Evolutionary conservation across 805 yeast genomes (phyloP).

Genomic region (Hanseniaspora occidentalis): DNA sequence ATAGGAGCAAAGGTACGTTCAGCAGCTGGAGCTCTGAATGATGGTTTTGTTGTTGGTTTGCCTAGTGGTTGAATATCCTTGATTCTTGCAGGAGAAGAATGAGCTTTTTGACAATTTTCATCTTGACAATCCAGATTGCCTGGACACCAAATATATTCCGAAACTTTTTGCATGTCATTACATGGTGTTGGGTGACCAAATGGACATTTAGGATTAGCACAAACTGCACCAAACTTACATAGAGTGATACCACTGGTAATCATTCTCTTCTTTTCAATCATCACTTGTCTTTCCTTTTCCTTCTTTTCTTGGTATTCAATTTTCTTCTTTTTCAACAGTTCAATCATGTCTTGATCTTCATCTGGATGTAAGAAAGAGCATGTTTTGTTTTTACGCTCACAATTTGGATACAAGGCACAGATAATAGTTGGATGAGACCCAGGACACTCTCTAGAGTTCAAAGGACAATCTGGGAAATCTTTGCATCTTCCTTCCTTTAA

Average conservation of each 20-base stretch:
- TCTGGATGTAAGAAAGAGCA: slow-evolving; percentile 77
- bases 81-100: slow-evolving; percentile 59
- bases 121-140: slow-evolving; percentile 54
- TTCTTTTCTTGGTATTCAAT: slow-evolving; percentile 36
- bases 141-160: slow-evolving; percentile 63
- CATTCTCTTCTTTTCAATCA: slow-evolving; percentile 22
- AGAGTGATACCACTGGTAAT: slow-evolving; percentile 39
- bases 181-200: slow-evolving; percentile 91
- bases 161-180: slow-evolving; percentile 58
- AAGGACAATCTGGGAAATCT: slow-evolving; percentile 57
- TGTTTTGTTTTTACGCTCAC: slow-evolving; percentile 70
- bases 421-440: slow-evolving; percentile 70
- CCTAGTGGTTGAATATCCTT: slow-evolving; percentile 23
- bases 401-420: slow-evolving; percentile 65
- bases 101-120: slow-evolving; percentile 56
- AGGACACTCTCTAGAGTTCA: slow-evolving; percentile 45
- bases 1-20: slow-evolving; percentile 13
- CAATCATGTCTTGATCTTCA: slow-evolving; percentile 65
- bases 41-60: slow-evolving; percentile 9
- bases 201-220: slow-evolving; percentile 71
- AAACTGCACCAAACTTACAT: slow-evolving; percentile 67
- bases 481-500: slow-evolving; percentile 54
- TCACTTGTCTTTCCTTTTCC: slow-evolving; percentile 24
- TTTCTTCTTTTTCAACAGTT: slow-evolving; percentile 52
- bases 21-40: neutral